Conservation (phyloP, 202 grass and related monocot species). For the Panicum virgatum region DNA sequence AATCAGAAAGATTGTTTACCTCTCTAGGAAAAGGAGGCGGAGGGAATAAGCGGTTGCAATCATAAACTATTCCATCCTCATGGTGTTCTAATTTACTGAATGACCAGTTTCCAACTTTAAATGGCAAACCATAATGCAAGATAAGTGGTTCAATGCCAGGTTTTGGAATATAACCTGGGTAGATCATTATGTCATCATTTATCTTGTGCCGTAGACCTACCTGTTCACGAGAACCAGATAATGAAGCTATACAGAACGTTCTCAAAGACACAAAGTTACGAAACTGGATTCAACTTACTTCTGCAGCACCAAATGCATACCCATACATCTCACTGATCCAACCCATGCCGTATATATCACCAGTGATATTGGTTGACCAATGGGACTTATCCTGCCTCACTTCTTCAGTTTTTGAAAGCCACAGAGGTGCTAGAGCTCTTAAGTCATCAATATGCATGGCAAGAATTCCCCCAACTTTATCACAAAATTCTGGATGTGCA, state of each 20-base stretch:
- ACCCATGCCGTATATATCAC: constrained; percentile 93
- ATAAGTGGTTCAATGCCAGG: constrained; percentile 71
- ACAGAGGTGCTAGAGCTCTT: constrained; percentile 78
- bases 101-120: constrained; percentile 96
- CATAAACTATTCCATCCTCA: constrained; percentile 85
- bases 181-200: constrained; percentile 98
- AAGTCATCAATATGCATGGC: constrained; percentile 93
- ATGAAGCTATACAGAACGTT: constrained; percentile 29
- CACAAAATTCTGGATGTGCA: constrained; percentile 90
- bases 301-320: constrained; percentile 93
- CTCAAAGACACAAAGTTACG: constrained; percentile 15
- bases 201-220: constrained; percentile 92
- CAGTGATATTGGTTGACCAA: constrained; percentile 96
- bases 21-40: constrained; percentile 86
- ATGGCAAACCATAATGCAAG: constrained; percentile 90
- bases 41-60: constrained; percentile 85
- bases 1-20: constrained; percentile 51
- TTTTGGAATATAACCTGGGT: constrained; percentile 94
- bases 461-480: constrained; percentile 95
- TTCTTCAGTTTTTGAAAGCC: constrained; percentile 98
- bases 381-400: constrained; percentile 86
- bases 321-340: constrained; percentile 99
- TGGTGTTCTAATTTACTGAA: constrained; percentile 94
- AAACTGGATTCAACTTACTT: constrained; percentile 68
- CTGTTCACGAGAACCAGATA: constrained; percentile 48